Base-by-base conservation (phyloP, 805 yeast species). In the Metschnikowia santaceciliae region DNA sequence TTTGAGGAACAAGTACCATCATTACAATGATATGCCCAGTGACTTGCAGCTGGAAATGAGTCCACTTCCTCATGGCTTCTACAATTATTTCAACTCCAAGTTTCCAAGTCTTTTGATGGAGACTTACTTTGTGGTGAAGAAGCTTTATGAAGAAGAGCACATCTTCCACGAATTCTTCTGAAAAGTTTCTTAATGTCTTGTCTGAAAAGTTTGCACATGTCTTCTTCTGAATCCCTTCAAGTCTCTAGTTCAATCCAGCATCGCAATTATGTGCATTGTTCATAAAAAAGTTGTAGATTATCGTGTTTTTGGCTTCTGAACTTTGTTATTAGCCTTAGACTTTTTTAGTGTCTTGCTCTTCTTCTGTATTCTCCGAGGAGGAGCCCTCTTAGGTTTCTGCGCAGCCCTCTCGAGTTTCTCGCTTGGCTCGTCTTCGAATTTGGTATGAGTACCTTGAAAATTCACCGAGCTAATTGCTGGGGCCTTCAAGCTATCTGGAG, bases 1-100 rank as follows among this genome's bases (percentile, higher is more conserved):
- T 0, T 68, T 94, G 58, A 77, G 99, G 60, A 94, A 94, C 71
- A 94, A 94, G 67, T 86, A 89, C 62, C 98, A 94, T 66, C 99
- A 94, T 66, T 92, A 79, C 66, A 90, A 90, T 69, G 99, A 94
- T 65, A 70, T 91, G 63, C 96, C 97, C 1, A 76, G 70, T 8
- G 79, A 73, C 13, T 74, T 94, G 51, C 82, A 81, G 47, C 64
- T 63, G 14, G 75, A 80, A 46, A 86, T 94, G 81, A 85, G 89
- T 17, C 86, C 92, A 0, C 69, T 90, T 26, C 97, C 97, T 0
- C 81, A 82, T 46, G 97, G 96, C 0, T 94, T 88, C 64, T 87
- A 89, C 66, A 67, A 72, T 41, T 94, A 88, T 65, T 94, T 90
- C 68, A 81, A 82, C 42, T 61, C 66, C 30, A 79, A 82, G 62